phyloP scores from a whole-genome alignment of 441 rosid genomes.

The Croton setiger region DNA sequence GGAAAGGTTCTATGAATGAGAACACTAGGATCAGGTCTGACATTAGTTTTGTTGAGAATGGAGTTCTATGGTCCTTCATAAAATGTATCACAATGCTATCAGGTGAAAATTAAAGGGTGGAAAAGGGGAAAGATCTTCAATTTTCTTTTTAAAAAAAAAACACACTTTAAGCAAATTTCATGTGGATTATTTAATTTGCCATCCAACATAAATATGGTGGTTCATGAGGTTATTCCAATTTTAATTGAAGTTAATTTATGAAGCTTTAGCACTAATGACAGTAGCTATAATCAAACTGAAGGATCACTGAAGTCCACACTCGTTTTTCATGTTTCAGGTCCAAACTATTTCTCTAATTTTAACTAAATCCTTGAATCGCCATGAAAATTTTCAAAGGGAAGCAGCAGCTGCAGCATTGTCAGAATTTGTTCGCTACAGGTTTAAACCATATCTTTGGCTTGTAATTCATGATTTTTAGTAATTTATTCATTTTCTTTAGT shows the following conservation, averaged over 20 bases:
- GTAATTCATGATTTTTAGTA: not conserved
- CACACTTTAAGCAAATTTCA: not conserved
- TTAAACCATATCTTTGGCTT: constrained; percentile 17
- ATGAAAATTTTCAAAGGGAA: constrained; percentile 82
- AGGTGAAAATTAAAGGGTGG: not conserved
- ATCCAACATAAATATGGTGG: not conserved
- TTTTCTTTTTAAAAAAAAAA: not conserved
- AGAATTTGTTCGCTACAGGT: constrained; percentile 94
- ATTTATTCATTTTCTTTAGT: not conserved
- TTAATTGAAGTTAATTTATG: not conserved
- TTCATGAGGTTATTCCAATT: not conserved
- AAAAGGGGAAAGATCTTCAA: not conserved
- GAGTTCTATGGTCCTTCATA: too few relatives aligned
- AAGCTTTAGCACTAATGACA: not conserved
- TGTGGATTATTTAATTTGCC: constrained; percentile 4
- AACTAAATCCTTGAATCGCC: constrained; percentile 74
- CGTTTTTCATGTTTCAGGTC: constrained; percentile 49
- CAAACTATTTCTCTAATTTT: constrained; percentile 71
- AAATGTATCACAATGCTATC: not conserved
- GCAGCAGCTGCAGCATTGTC: constrained; percentile 99
- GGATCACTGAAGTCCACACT: not conserved
- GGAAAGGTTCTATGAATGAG: not conserved
- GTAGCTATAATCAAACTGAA: not conserved
- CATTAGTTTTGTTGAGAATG: not conserved
- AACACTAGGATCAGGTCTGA: not conserved